These are phyloP conservation scores for Kwoniella bestiolae DNA, from an alignment of 768 basidiomycete species.

Conservation along the genomic window DNA sequence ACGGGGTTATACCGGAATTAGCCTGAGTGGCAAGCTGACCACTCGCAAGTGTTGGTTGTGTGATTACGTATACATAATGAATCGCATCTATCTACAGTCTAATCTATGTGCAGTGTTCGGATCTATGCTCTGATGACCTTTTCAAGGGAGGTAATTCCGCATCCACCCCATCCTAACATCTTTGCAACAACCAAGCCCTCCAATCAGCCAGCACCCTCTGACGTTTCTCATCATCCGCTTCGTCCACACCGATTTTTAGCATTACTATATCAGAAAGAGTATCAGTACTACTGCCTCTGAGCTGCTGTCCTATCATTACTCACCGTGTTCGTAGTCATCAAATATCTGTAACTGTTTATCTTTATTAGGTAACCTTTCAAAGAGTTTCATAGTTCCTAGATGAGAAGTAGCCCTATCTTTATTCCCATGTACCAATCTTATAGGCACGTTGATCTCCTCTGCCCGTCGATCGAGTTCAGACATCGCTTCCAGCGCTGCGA, in stretches of 20 bases:
- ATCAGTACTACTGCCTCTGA: too few relatives aligned
- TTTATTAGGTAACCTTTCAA: conserved; percentile 46
- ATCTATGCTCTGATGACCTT: too few relatives aligned
- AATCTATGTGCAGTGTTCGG: neutral
- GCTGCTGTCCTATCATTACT: conserved; percentile 19
- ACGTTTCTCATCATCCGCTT: conserved; percentile 55
- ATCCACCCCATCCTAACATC: conserved; percentile 33
- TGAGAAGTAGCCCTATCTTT: conserved; percentile 56
- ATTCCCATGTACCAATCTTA: conserved; percentile 58
- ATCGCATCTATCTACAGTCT: too few relatives aligned
- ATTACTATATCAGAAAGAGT: conserved; percentile 41
- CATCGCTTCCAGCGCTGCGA: conserved; percentile 56
- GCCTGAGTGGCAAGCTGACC: neutral
- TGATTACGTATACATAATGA: too few relatives aligned
- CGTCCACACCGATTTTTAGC: conserved; percentile 54
- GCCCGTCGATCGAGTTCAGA: conserved; percentile 46
- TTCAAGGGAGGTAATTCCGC: too few relatives aligned
- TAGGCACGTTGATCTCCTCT: conserved; percentile 52
- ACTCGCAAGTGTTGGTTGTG: too few relatives aligned
- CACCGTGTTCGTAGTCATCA: conserved; percentile 58
- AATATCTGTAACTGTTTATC: conserved; percentile 59
- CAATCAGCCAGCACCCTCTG: conserved; percentile 57
- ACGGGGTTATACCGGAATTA: neutral
- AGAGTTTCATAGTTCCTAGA: conserved; percentile 51
- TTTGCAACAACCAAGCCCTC: conserved; percentile 53